Evolutionary conservation across 495 filamentous ascomycete genomes (phyloP).

Genomic region (Neurospora sp.): DNA sequence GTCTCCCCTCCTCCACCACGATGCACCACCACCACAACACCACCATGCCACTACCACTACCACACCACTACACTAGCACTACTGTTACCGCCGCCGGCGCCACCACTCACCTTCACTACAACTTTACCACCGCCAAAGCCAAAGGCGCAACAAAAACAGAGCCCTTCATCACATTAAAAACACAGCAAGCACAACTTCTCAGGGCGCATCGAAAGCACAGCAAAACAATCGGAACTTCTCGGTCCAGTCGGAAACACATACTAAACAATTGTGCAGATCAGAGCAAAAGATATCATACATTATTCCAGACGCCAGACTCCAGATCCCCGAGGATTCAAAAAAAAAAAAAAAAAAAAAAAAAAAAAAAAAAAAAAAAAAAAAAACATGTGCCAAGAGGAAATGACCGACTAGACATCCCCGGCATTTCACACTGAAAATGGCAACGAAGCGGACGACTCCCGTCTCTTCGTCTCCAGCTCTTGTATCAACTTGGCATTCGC

Average conservation of each 20-base stretch:
- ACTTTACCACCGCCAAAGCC: neutral
- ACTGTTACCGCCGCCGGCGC: neutral
- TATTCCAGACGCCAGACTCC: neutral
- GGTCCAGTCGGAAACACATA: neutral
- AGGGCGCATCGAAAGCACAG: neutral
- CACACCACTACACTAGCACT: neutral
- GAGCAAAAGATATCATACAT: neutral
- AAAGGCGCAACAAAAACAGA: neutral
- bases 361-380: neutral
- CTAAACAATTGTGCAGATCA: neutral
- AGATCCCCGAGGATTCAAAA: neutral
- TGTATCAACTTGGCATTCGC: neutral
- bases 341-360: neutral
- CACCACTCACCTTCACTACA: neutral
- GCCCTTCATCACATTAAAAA: neutral
- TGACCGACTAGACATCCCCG: neutral
- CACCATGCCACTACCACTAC: neutral
- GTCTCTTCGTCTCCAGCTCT: neutral
- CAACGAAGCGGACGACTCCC: neutral
- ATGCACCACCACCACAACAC: neutral
- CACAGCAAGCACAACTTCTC: neutral
- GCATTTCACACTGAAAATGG: neutral
- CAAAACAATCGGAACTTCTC: neutral
- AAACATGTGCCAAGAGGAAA: neutral
- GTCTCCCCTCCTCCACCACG: neutral